A percentile compares a stretch with the other conserved stretches of the same genome.
phyloP scores from a whole-genome alignment of 2,329 filamentous ascomycete species.

The Bipolaris victoriae region DNA sequence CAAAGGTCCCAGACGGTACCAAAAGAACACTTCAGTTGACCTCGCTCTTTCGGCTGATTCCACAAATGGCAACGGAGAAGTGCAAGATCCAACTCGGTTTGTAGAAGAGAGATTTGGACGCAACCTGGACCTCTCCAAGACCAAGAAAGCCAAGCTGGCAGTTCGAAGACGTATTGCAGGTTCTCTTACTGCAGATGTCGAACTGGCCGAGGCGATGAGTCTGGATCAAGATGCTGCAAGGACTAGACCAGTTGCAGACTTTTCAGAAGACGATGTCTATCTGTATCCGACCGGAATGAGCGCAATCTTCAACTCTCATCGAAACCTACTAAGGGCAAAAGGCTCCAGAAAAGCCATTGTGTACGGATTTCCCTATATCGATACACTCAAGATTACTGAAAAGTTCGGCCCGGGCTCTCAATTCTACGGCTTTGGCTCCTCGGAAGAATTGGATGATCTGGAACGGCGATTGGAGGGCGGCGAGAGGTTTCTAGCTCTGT shows the following conservation, averaged over 20 bases:
- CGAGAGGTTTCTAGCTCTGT: constrained; percentile 80
- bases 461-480: constrained; percentile 73
- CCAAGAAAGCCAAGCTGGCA: constrained; percentile 81
- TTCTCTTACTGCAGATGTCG: constrained; percentile 74
- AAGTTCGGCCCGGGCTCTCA: constrained; percentile 90
- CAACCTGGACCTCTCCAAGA: constrained; percentile 81
- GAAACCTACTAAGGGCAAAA: constrained; percentile 69
- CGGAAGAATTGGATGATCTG: constrained; percentile 81
- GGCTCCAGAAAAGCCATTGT: constrained; percentile 77
- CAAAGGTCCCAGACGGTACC: constrained; percentile 83
- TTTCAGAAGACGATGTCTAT: constrained; percentile 86
- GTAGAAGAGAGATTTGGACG: constrained; percentile 94
- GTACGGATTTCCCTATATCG: constrained; percentile 95
- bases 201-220: constrained; percentile 66
- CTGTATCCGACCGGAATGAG: constrained; percentile 93
- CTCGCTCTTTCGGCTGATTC: constrained; percentile 25
- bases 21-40: constrained; percentile 64
- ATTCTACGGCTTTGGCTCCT: constrained; percentile 84
- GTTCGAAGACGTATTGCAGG: constrained; percentile 88
- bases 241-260: constrained; percentile 60
- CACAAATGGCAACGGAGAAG: constrained; percentile 46
- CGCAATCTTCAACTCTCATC: constrained; percentile 88
- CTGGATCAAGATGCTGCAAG: constrained; percentile 52
- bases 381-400: constrained; percentile 91
- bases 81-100: constrained; percentile 76